Evolutionary conservation across 495 filamentous ascomycete genomes (phyloP).

Genomic region (Lepidopterella palustris): DNA sequence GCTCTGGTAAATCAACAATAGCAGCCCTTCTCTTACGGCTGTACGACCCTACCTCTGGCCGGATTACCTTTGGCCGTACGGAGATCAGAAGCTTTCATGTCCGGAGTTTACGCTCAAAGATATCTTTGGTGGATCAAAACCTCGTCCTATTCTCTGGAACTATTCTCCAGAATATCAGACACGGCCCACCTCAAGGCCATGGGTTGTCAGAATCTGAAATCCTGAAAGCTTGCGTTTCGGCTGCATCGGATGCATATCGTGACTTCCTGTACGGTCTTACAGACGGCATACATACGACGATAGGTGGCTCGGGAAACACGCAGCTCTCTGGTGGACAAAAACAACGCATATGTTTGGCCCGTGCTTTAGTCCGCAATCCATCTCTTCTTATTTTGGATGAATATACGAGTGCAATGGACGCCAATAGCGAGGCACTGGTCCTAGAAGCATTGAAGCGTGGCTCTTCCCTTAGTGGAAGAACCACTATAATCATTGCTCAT

Average conservation of each 20-base stretch:
- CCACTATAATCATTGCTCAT: slow-evolving; percentile 49
- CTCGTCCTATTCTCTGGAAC: slow-evolving; percentile 20
- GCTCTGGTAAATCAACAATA: slow-evolving; percentile 22
- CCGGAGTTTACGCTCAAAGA: neutral
- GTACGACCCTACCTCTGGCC: slow-evolving; percentile 17
- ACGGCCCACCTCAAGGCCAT: slow-evolving; percentile 11
- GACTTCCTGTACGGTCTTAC: slow-evolving; percentile 22
- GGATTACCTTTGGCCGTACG: slow-evolving; percentile 1
- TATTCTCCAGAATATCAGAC: slow-evolving; percentile 26
- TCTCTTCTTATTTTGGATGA: slow-evolving; percentile 42
- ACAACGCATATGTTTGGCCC: slow-evolving; percentile 24
- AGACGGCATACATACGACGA: slow-evolving; percentile 10
- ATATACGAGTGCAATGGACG: slow-evolving; percentile 48
- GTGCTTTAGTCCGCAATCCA: slow-evolving; percentile 21
- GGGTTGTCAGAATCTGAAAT: slow-evolving; percentile 11
- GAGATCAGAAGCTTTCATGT: slow-evolving; percentile 8
- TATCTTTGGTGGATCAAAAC: slow-evolving; percentile 15
- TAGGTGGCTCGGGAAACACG: slow-evolving; percentile 2
- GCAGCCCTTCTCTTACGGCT: slow-evolving; percentile 12
- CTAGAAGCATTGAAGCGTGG: slow-evolving; percentile 23
- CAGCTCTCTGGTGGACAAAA: slow-evolving; percentile 25
- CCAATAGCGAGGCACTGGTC: slow-evolving; percentile 32
- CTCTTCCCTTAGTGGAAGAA: slow-evolving; percentile 25
- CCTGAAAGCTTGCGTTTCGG: neutral
- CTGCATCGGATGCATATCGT: slow-evolving; percentile 9